These are phyloP conservation scores for Yarrowia alimentaria DNA, from an alignment of 805 yeast genomes.

Conservation along the genomic window DNA sequence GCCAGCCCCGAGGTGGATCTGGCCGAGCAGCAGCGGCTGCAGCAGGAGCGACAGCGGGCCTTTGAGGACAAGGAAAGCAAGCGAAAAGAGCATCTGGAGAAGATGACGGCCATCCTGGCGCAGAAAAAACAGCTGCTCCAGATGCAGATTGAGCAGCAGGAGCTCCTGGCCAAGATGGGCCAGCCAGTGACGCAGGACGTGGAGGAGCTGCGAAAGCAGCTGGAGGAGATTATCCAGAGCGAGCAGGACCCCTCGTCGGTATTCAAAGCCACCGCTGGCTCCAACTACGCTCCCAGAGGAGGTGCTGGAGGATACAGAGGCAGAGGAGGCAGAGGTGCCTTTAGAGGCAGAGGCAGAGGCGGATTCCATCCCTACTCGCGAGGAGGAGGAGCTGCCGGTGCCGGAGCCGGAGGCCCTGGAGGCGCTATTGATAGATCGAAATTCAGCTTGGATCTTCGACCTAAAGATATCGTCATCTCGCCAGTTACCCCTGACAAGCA, in stretches of 20 bases:
- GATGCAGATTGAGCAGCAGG: conserved; percentile 38
- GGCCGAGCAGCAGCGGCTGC: conserved; percentile 43
- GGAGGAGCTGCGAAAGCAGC: conserved; percentile 37
- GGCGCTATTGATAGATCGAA: conserved; percentile 30
- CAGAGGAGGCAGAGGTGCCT: conserved; percentile 9
- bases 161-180: conserved; percentile 32
- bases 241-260: conserved; percentile 20
- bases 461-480: conserved; percentile 40
- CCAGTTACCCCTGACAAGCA: conserved; percentile 39
- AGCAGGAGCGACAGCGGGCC: conserved; percentile 44
- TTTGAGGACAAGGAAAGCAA: conserved; percentile 44
- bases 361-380: conserved; percentile 14
- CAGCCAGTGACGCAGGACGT: conserved; percentile 32
- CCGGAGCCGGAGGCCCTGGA: conserved; percentile 35
- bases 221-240: conserved; percentile 36
- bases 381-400: conserved; percentile 19
- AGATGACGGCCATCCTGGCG: conserved; percentile 40
- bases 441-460: conserved; percentile 41
- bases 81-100: conserved; percentile 40
- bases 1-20: conserved; percentile 39
- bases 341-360: conserved; percentile 12
- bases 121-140: conserved; percentile 42
- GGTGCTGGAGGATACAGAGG: conserved; percentile 11
- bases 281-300: conserved; percentile 5
- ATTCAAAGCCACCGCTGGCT: background rate